Conservation (phyloP, 1,284 basidiomycete genomes). For the Exsudoporus floridanus region DNA sequence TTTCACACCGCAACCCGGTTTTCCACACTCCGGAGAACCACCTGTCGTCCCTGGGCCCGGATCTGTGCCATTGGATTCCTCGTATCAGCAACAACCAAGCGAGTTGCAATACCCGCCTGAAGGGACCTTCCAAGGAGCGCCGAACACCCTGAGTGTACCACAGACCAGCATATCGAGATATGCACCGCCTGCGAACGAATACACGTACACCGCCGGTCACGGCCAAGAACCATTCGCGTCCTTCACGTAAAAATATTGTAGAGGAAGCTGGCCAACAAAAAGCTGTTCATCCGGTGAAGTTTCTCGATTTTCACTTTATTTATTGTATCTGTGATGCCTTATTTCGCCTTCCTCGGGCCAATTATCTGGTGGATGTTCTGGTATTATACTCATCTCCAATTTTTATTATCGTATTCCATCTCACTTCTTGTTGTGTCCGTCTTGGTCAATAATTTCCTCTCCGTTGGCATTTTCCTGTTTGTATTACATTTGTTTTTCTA, state of each 20-base stretch:
- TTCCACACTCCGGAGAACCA: conserved; percentile 20
- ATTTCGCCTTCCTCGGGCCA: conserved; percentile 3
- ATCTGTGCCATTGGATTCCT: conserved; percentile 10
- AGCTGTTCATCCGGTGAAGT: neutral
- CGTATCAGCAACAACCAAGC: conserved; percentile 14
- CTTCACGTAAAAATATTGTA: conserved; percentile 13
- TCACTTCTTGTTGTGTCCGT: conserved; percentile 16
- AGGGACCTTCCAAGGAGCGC: conserved; percentile 15
- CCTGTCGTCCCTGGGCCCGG: conserved; percentile 16
- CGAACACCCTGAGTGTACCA: conserved; percentile 16
- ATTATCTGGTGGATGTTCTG: conserved; percentile 11
- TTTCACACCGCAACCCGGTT: conserved; percentile 17
- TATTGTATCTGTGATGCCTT: conserved; percentile 8
- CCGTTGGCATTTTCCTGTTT: conserved; percentile 9
- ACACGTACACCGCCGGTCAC: conserved; percentile 25
- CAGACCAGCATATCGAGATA: conserved; percentile 21
- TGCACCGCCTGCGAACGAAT: conserved; percentile 20
- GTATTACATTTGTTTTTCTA: conserved; percentile 11
- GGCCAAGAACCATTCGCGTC: conserved; percentile 27
- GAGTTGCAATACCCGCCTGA: conserved; percentile 26
- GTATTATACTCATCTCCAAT: conserved; percentile 2
- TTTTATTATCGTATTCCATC: conserved; percentile 2
- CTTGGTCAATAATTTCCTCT: conserved; percentile 11
- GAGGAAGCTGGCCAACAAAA: neutral
- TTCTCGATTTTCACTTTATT: conserved; percentile 4